Conservation (phyloP, 2,329 filamentous ascomycete species). For the Alternaria tenuissima region DNA sequence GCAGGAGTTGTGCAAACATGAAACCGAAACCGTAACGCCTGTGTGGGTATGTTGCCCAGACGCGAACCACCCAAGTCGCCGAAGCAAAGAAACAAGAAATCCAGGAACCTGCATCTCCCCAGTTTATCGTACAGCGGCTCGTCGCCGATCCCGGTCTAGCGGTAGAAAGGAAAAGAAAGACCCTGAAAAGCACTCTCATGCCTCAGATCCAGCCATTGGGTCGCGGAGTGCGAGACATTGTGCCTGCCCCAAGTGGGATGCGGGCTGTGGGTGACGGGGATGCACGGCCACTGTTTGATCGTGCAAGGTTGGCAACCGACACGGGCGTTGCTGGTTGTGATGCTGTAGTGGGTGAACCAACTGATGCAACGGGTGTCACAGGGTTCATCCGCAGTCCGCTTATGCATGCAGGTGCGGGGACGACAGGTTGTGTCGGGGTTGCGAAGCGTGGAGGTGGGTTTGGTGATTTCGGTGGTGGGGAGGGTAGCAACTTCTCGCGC, state of each 20-base stretch:
- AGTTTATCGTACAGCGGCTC: constrained; percentile 34
- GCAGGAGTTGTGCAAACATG: constrained; percentile 13
- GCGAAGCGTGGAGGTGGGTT: constrained; percentile 15
- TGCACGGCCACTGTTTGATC: constrained; percentile 24
- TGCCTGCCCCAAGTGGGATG: constrained; percentile 48
- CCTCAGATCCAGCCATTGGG: constrained; percentile 47
- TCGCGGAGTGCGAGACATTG: constrained; percentile 47
- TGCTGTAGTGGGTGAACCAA: constrained; percentile 26
- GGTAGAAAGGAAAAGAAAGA: constrained; percentile 7
- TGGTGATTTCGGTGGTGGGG: constrained; percentile 32
- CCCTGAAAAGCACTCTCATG: neutral
- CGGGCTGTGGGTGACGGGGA: constrained; percentile 41
- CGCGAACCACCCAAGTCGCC: constrained; percentile 3
- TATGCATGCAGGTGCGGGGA: constrained; percentile 21
- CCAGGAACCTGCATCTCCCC: constrained; percentile 6
- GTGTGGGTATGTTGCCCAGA: constrained; percentile 10
- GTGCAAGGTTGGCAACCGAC: constrained; percentile 24
- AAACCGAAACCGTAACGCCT: constrained; percentile 28
- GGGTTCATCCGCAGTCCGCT: constrained; percentile 50
- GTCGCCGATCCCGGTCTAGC: constrained; percentile 14
- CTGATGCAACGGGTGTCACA: constrained; percentile 34
- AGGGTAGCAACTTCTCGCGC: constrained; percentile 46
- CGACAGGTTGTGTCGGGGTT: constrained; percentile 15
- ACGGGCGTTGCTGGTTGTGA: constrained; percentile 24
- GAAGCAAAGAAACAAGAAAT: constrained; percentile 4